Conservation (phyloP, 164 flowering plant genomes). For the Vitis riparia region DNA sequence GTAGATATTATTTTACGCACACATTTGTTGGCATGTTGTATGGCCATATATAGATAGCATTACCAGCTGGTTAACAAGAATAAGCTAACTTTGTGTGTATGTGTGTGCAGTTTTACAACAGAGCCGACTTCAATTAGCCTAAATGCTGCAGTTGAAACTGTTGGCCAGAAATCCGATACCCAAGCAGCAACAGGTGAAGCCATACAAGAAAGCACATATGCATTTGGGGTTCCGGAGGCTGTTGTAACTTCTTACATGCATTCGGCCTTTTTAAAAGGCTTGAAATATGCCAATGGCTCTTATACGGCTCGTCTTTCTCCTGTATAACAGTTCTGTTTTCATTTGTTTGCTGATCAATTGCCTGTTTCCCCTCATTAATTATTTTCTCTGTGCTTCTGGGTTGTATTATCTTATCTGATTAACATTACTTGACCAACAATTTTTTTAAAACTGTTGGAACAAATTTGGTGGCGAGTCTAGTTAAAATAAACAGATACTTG, state of each 20-base stretch:
- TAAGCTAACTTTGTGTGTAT: conserved; percentile 9
- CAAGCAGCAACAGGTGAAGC: conserved; percentile 14
- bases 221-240: conserved; percentile 54
- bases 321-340: conserved; percentile 20
- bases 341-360: too few species aligned
- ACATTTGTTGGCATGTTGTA: too few species aligned
- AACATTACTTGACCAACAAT: too few species aligned
- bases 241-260: conserved; percentile 32
- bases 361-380: too few species aligned
- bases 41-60: too few species aligned
- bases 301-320: conserved; percentile 65
- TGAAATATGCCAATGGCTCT: conserved; percentile 62
- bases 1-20: too few species aligned
- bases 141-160: conserved; percentile 66
- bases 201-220: background rate
- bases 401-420: too few species aligned
- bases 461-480: too few species aligned
- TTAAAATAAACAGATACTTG: too few species aligned
- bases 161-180: conserved; percentile 28
- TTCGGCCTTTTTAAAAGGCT: conserved; percentile 58
- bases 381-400: too few species aligned
- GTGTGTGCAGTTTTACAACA: conserved; percentile 63
- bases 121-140: conserved; percentile 66
- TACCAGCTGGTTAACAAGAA: too few species aligned
- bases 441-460: too few species aligned